Evolutionary conservation across 225 moss, liverwort and hornwort genomes (phyloP).

Genomic region (Asterella californica): DNA sequence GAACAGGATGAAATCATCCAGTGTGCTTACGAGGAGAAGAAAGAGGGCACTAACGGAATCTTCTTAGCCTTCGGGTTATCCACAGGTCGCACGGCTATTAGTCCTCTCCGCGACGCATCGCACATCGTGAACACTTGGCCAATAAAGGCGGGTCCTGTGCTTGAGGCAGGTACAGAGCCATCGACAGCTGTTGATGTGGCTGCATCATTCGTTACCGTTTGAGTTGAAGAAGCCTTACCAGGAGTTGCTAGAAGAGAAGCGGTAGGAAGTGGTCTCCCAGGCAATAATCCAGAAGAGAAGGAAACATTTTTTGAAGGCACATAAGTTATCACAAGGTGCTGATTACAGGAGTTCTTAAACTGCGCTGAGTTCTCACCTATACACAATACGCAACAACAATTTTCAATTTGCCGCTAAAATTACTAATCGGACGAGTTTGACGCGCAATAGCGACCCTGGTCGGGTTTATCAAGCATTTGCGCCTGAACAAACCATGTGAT

Average conservation of each 20-base stretch:
- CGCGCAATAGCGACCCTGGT: neutral
- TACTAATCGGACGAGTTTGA: neutral
- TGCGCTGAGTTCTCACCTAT: constrained; percentile 23
- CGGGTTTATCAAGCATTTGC: neutral
- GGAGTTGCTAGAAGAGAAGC: constrained; percentile 26
- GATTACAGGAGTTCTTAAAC: constrained; percentile 15
- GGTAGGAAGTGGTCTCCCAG: constrained; percentile 31
- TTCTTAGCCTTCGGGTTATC: constrained; percentile 67
- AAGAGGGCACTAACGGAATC: constrained; percentile 64
- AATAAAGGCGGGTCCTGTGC: constrained; percentile 87
- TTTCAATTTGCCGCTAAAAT: neutral
- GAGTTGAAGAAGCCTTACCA: constrained; percentile 10
- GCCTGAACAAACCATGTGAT: neutral
- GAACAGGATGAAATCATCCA: too few relatives aligned
- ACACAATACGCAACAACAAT: neutral
- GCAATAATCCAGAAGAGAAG: constrained; percentile 17
- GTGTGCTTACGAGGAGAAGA: constrained; percentile 32
- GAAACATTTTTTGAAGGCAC: constrained; percentile 27
- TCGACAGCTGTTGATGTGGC: constrained; percentile 17
- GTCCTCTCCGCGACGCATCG: constrained; percentile 77
- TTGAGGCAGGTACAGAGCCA: constrained; percentile 39
- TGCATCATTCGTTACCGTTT: constrained; percentile 29
- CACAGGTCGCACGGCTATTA: constrained; percentile 80
- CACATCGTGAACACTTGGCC: constrained; percentile 99
- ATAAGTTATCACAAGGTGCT: constrained; percentile 38